phyloP scores from a whole-genome alignment of 106 monocot species.

The Allium sativum region DNA sequence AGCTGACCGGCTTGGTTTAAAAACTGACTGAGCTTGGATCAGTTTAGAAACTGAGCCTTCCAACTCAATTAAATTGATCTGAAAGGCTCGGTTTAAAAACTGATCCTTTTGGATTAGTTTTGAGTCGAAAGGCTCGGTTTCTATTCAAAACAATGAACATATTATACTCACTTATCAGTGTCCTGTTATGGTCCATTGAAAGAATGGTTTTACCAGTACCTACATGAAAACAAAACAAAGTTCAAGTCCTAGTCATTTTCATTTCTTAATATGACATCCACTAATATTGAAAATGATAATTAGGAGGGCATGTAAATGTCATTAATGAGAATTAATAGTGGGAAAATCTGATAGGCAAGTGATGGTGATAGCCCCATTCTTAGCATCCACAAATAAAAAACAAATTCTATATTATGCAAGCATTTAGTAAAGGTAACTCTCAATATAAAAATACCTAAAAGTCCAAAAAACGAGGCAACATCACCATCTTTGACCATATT shows the following conservation, averaged over 20 bases:
- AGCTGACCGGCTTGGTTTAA: no score
- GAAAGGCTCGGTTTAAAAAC: no score
- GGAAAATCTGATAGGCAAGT: conserved; percentile 30
- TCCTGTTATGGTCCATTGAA: conserved; percentile 84
- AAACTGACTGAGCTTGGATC: no score
- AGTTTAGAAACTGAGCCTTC: no score
- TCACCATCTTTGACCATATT: conserved; percentile 87
- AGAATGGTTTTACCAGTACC: conserved; percentile 94
- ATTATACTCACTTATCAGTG: conserved; percentile 85
- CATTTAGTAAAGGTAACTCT: no score
- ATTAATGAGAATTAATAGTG: not conserved
- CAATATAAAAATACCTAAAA: conserved; percentile 45
- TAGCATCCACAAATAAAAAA: not conserved
- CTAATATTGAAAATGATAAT: not conserved
- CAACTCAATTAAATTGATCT: no score
- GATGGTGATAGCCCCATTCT: conserved; percentile 28
- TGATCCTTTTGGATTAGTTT: no score
- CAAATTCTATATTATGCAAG: no score
- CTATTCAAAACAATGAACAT: no score
- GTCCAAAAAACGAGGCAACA: conserved; percentile 95
- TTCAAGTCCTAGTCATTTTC: no score
- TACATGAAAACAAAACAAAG: conserved; percentile 1
- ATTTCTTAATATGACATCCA: no score
- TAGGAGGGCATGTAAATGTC: not conserved
- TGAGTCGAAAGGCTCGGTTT: no score